Evolutionary conservation across 352 stramenopile genomes (phyloP), one percentile per base, ranked within the genome.

Genomic region (Pythium monospermum): DNA sequence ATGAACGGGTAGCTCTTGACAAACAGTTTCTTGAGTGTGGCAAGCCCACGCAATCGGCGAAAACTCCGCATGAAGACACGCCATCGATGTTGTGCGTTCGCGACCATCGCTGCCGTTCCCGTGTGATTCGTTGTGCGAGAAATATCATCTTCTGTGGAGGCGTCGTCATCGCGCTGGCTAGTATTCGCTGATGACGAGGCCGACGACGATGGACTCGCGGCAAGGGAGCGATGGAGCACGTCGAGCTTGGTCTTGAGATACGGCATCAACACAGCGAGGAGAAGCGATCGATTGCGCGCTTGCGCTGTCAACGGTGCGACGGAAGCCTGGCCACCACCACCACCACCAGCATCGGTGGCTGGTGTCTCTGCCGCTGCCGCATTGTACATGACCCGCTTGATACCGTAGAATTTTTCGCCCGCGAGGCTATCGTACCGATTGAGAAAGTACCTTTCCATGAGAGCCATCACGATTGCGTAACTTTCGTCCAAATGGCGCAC

Each of bases 391-490:
- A 91, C 78, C 41, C 83, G 79, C 60, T 91, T 92, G 68, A 94
- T 90, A 27, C 83, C 81, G 55, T 88, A 92, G 32, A 92, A 92
- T 45, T 87, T 86, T 62, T 94, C 83, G 3, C 68, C 85, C n/a
- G 73, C 68, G 25, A 92, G 52, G 46, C 76, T 76, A 49, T 91
- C 81, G 54, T 94, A 90, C 21, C 74, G 67, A 16, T 64, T 67
- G 18, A 94, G 57, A 42, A 89, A 94, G 56, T 91, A 90, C 39
- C 66, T 56, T 62, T 92, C 81, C 6, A 86, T 54, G 18, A 68
- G 53, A 23, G 73, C 67, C 19, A 70, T 58, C n/a, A 90, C 53
- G 37, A 92, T 54, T 48, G 77, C 75, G 57, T 89, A 94, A 39
- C 63, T 80, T 66, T 94, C 83, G 43, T 94, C 81, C 46, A 92